Conservation (phyloP, 352 stramenopile genomes). For the Pythium grandisporangium region DNA sequence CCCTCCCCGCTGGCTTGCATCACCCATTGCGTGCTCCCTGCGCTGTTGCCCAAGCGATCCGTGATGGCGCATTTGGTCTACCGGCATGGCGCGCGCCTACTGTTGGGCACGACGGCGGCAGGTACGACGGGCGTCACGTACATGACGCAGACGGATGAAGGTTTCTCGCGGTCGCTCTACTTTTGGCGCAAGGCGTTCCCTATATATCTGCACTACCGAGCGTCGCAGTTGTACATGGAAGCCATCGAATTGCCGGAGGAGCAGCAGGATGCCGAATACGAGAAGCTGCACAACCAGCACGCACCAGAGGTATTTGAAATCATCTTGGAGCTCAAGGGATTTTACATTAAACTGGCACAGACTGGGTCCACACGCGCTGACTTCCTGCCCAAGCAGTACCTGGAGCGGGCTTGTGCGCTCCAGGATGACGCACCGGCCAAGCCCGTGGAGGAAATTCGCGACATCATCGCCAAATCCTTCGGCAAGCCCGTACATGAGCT, state of each 20-base stretch:
- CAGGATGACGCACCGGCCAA: constrained; percentile 78
- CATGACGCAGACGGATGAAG: constrained; percentile 61
- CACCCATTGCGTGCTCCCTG: no score
- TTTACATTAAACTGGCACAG: constrained; percentile 85
- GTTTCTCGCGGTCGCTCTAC: constrained; percentile 70
- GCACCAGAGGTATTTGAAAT: constrained; percentile 75
- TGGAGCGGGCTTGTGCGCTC: constrained; percentile 59
- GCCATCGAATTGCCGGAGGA: constrained; percentile 23
- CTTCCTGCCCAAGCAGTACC: constrained; percentile 73
- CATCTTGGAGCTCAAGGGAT: constrained; percentile 76
- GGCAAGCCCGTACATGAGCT: constrained; percentile 42
- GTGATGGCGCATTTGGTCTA: constrained; percentile 29
- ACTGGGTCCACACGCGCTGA: constrained; percentile 73
- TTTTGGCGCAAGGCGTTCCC: constrained; percentile 86
- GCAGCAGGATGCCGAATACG: constrained; percentile 62
- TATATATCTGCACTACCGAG: constrained; percentile 80
- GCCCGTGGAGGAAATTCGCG: constrained; percentile 53
- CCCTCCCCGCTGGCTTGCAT: no score
- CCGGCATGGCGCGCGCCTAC: constrained; percentile 44
- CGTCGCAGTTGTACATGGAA: constrained; percentile 69
- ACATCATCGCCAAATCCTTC: constrained; percentile 69
- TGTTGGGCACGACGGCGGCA: constrained; percentile 40
- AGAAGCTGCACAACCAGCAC: constrained; percentile 67
- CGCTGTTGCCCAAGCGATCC: no score
- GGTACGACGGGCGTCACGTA: constrained; percentile 40